Percentiles rank a stretch among this genome's conserved stretches.
Conservation (phyloP, 1,139 yeast genomes). For the Kurtzmaniella quercitrusa region DNA sequence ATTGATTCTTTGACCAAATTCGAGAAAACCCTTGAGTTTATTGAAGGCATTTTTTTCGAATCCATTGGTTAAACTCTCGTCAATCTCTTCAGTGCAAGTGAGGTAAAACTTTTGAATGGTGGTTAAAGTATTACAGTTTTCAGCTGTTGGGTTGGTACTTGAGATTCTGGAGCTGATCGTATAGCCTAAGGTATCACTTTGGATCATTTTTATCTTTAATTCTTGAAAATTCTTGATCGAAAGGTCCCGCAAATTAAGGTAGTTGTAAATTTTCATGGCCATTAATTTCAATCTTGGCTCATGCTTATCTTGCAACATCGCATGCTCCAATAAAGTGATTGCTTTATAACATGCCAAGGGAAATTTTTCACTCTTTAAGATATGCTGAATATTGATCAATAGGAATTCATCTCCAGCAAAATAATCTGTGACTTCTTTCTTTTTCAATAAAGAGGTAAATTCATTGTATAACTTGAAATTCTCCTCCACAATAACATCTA, state of each 20-base stretch:
- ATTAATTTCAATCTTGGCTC: constrained; percentile 68
- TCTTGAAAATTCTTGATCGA: constrained; percentile 50
- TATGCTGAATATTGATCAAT: constrained; percentile 38
- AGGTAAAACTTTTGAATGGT: constrained; percentile 44
- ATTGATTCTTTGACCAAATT: constrained; percentile 41
- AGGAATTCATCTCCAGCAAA: constrained; percentile 64
- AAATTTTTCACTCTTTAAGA: not conserved
- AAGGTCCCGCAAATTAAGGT: constrained; percentile 50
- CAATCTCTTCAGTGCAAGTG: constrained; percentile 49
- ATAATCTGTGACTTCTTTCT: constrained; percentile 55
- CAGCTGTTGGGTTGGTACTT: constrained; percentile 26
- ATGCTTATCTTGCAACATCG: constrained; percentile 48
- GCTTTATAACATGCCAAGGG: constrained; percentile 21
- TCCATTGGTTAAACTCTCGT: constrained; percentile 44
- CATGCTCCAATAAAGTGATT: constrained; percentile 45
- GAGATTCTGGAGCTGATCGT: constrained; percentile 47
- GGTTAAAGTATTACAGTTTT: constrained; percentile 23
- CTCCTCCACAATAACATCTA: constrained; percentile 17
- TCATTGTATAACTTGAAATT: constrained; percentile 34
- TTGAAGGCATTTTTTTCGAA: constrained; percentile 54
- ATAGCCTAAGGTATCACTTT: constrained; percentile 71
- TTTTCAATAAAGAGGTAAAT: constrained; percentile 22
- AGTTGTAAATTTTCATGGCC: constrained; percentile 62
- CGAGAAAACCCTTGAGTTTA: constrained; percentile 59
- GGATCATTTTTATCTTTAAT: constrained; percentile 71